Evolutionary conservation across 768 basidiomycete genomes (phyloP), one percentile per base, ranked within the genome.

Genomic region (Filobasidium floriforme): DNA sequence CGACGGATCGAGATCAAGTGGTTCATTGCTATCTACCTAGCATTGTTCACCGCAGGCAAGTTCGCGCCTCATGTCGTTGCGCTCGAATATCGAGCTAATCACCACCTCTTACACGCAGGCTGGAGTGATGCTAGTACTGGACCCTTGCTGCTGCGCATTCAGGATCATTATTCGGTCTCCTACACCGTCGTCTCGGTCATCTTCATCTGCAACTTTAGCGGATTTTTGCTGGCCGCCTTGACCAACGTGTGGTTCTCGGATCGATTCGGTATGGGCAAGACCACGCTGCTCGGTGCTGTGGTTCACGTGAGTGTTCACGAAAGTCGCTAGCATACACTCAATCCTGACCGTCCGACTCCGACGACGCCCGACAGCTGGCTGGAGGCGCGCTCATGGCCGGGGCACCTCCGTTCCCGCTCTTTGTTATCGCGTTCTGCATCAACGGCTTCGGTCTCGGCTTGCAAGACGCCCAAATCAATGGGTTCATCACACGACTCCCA

Each of bases 181-280:
- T 86, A 84, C 69, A 79, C 81, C 5, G 72, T 84, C 1, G 86
- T 87, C 14, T 86, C 86, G 0, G 73, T 86, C 59, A 82, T 87
- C 24, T 89, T 88, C 75, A 80, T 87, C 37, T 80, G 80, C 32
- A 75, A 68, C 41, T 80, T 78, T 60, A 41, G 74, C 60, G 80
- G 86, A 0, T 85, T 82, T 69, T 72, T 86, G 1, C 54, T 73
- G 11, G 84, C 81, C 1, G 84, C 84, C 0, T 60, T 80, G 0
- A 69, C 80, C 44, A 86, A 85, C 63, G 79, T 86, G 18, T 80
- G 73, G 60, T 70, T 84, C 12, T 80, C 81, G 10, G 73, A 76
- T 54, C 60, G 59, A 0, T 65, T 78, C 24, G 78, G 78, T 1
- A 76, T 78, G 22, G 78, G 78, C 14, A 83, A 59, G 55, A 54